Evolutionary conservation across 441 rosid species (phyloP), one percentile per base, ranked within the genome.

Genomic region (Pelargonium cotyledonis): DNA sequence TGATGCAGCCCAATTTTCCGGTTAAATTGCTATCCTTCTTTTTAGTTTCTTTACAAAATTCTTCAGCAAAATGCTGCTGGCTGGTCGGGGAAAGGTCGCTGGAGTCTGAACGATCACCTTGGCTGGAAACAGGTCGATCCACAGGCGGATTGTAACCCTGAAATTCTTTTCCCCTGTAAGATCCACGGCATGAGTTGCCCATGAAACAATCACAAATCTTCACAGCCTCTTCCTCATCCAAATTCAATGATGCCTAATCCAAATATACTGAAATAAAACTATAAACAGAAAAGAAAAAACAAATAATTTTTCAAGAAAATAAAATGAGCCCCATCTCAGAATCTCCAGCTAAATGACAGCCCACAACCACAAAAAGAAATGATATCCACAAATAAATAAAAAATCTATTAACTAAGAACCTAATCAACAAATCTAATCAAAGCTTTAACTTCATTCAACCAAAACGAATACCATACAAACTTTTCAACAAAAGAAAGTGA

Each of bases 141-240:
- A 84, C 90, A 85, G 92, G 96, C 84, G 68, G 89, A 79, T 69
- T 74, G 81, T 55, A 77, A 83, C 94, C 90, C 90, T 87, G 92
- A 78, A 76, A 80, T 73, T 80, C 73, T 68, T 78, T 84, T 71
- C 81, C 92, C 79, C 78, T 79, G 77, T 78, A 82, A 76, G 92
- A 85, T 76, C 87, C 89, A 44, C 89, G 91, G 89, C 92, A 88
- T 84, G 91, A 70, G 78, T 86, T 87, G 89, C 92, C 97, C 92
- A 88, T 88, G 79, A 88, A 86, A 81, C 88, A 80, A 76, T 84
- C 67, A 78, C 29, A 73, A 66, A 61, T 70, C 74, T 64, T 80
- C 78, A 74, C 63, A 41, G 57, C 75, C 74, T 80, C 73, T 75
- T 79, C 83, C 83, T 76, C 88, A 81, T 81, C 86, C 83, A 82